Base-by-base conservation (phyloP, 139 green algal genomes). In the Parachlorella kessleri region DNA sequence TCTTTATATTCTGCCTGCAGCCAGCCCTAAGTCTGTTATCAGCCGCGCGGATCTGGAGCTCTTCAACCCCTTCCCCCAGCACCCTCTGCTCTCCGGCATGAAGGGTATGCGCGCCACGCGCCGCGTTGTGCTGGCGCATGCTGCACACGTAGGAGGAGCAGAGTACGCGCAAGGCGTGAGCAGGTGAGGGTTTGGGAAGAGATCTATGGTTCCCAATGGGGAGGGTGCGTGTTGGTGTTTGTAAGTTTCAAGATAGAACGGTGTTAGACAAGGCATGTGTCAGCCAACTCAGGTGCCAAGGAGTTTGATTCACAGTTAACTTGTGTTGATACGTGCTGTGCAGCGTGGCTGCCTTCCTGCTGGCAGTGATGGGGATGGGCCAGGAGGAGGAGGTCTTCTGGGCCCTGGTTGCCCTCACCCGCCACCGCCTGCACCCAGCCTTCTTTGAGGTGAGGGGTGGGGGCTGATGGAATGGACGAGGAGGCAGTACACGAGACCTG, bases 351-450 rank as follows among this genome's bases (percentile, higher is more conserved):
- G 85, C 76, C 21, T 83, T 86, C 65, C 55, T 90, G 68, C 55
- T 90, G 33, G 55, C 67, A 2, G 69, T 84, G 9, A 73, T 88
- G 38, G 79, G 82, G n/a, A 28, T 75, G 18, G 64, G 79, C 26
- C 63, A 68, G 18, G 85, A 88, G 48, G 81, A 89, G 66, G 78
- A 84, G 30, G 84, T 64, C 23, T 91, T 90, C 55, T 91, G 84
- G 84, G 81, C 73, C 2, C 70, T 89, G 38, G 40, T 67, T 4
- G 85, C 79, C 1, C 55, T 89, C 36, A 53, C 88, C 37, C 76
- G 83, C 72, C 24, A 73, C 4, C 70, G 82, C 14, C 68, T 87
- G 23, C 37, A 67, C 73, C n/a, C 38, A 6, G n/a, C 54, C 30
- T 30, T 21, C 54, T 66, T 24, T 24, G 59, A 79, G 73, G 21